These are phyloP conservation scores for Microsporum canis DNA, from an alignment of 2,329 filamentous ascomycete species.

Conservation along the genomic window DNA sequence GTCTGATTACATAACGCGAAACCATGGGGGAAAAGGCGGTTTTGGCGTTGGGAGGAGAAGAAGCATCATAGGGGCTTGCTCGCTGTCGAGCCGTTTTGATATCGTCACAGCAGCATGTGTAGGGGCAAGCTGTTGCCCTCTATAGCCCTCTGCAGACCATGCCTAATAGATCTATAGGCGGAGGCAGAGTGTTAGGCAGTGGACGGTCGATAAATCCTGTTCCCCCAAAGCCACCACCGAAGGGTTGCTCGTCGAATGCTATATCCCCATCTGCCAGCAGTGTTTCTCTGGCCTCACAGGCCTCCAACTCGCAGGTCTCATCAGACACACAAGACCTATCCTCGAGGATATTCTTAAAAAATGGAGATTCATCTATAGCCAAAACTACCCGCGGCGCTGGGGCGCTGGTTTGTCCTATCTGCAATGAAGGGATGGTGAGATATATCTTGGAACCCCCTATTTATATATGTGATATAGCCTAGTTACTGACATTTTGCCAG, in stretches of 20 bases:
- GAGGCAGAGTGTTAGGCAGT: constrained; percentile 80
- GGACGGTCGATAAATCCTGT: constrained; percentile 68
- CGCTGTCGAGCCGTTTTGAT: background rate
- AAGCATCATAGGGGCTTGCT: background rate
- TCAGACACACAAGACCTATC: constrained; percentile 66
- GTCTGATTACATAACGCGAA: background rate
- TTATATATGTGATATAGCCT: background rate
- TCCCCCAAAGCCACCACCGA: constrained; percentile 33
- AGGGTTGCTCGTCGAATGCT: constrained; percentile 33
- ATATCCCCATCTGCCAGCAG: constrained; percentile 60
- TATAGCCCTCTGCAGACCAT: constrained; percentile 38
- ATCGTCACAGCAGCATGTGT: background rate
- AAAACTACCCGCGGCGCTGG: constrained; percentile 41
- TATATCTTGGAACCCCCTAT: background rate
- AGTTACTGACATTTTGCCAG: constrained; percentile 34
- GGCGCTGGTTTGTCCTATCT: constrained; percentile 87
- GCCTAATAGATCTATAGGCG: constrained; percentile 78
- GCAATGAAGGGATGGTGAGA: constrained; percentile 88
- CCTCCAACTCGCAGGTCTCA: constrained; percentile 59
- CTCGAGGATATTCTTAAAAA: constrained; percentile 64
- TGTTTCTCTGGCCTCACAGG: constrained; percentile 63
- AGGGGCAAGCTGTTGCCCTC: background rate
- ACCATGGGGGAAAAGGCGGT: background rate
- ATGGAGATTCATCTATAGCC: constrained; percentile 39
- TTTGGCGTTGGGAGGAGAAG: background rate